phyloP scores from a whole-genome alignment of 495 filamentous ascomycete species.

The Penicillium waksmanii region DNA sequence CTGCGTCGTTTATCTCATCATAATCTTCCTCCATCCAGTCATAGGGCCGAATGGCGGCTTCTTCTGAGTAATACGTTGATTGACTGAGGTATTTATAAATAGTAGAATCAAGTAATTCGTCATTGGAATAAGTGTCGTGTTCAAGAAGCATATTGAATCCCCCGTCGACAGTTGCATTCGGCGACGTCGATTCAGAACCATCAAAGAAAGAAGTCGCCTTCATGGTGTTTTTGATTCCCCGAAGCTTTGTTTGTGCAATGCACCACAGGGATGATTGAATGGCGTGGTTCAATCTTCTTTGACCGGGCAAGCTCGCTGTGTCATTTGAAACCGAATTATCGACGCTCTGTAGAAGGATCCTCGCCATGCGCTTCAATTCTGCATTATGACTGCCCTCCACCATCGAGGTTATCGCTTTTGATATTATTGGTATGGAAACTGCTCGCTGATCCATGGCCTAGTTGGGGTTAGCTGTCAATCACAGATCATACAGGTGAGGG shows the following conservation, averaged over 20 bases:
- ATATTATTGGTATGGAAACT: slow-evolving; percentile 37
- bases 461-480: background rate
- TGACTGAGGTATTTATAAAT: background rate
- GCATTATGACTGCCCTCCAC: slow-evolving; percentile 24
- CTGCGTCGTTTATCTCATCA: background rate
- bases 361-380: slow-evolving; percentile 16
- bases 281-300: slow-evolving; percentile 9
- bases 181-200: background rate
- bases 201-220: slow-evolving; percentile 9
- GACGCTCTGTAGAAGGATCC: slow-evolving; percentile 3
- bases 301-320: background rate
- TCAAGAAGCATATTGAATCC: background rate
- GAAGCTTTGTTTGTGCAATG: slow-evolving; percentile 30
- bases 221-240: slow-evolving; percentile 13
- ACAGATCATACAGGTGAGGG: background rate
- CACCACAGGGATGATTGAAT: slow-evolving; percentile 34
- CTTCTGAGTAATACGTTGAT: background rate
- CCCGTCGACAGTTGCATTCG: background rate
- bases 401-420: slow-evolving; percentile 39
- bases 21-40: background rate
- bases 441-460: slow-evolving; percentile 46
- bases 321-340: background rate
- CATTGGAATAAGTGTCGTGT: background rate
- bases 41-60: background rate
- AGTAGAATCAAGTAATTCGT: background rate